phyloP scores from a whole-genome alignment of 2,329 filamentous ascomycete species.

The Colletotrichum brevisporum region DNA sequence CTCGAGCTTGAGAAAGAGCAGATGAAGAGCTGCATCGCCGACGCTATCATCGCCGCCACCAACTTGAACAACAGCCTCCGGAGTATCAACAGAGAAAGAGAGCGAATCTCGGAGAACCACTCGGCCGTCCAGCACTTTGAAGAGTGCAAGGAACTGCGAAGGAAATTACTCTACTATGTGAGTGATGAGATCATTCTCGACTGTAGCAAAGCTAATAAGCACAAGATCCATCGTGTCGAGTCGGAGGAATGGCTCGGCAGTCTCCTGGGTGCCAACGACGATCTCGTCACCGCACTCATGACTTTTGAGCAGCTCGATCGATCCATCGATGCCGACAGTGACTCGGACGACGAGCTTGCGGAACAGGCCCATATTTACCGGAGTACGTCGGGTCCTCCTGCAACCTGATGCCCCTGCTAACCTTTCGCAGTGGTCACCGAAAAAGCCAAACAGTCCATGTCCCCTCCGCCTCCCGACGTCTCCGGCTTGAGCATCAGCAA shows the following conservation, averaged over 20 bases:
- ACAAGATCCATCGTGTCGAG: constrained; percentile 87
- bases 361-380: constrained; percentile 77
- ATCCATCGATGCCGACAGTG: constrained; percentile 82
- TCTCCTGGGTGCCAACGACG: constrained; percentile 93
- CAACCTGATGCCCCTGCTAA: constrained; percentile 44
- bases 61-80: constrained; percentile 91
- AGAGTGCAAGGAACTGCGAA: constrained; percentile 85
- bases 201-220: not conserved
- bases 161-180: constrained; percentile 88
- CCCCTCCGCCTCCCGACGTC: constrained; percentile 59
- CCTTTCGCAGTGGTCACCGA: constrained; percentile 63
- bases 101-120: constrained; percentile 88
- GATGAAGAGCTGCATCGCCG: constrained; percentile 90
- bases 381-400: constrained; percentile 56
- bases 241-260: constrained; percentile 93
- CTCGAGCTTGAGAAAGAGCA: constrained; percentile 89
- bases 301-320: constrained; percentile 94
- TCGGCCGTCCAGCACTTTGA: constrained; percentile 85
- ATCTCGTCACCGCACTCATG: constrained; percentile 93
- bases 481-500: constrained; percentile 59
- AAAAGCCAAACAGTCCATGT: constrained; percentile 63
- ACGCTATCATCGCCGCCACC: constrained; percentile 90
- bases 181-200: constrained; percentile 45
- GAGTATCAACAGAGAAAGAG: constrained; percentile 89
- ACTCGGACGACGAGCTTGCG: constrained; percentile 77